These are phyloP conservation scores for Colletotrichum tofieldiae DNA, from an alignment of 2,329 filamentous ascomycete genomes.

Conservation along the genomic window DNA sequence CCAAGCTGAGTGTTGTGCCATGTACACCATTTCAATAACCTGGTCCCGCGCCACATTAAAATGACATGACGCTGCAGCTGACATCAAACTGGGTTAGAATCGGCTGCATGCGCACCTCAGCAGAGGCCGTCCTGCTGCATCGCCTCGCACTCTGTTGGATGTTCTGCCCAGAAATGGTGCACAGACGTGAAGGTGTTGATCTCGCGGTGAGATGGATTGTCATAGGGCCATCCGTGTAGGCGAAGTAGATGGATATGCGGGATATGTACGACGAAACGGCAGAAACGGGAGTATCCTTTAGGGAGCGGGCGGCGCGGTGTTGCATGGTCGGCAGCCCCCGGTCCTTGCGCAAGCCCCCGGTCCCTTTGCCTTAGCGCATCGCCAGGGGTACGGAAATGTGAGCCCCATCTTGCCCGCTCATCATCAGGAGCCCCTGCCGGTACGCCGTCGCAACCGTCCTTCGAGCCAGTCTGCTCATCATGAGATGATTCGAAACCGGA, in stretches of 20 bases:
- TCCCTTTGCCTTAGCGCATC: conserved; percentile 32
- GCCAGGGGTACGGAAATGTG: conserved; percentile 13
- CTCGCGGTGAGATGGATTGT: conserved; percentile 25
- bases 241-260: conserved; percentile 39
- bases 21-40: conserved; percentile 5
- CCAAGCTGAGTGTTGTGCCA: conserved; percentile 30
- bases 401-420: conserved; percentile 7
- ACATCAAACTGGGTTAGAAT: conserved; percentile 34
- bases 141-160: conserved; percentile 14
- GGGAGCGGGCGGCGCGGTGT: conserved; percentile 43
- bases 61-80: conserved; percentile 37
- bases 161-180: conserved; percentile 11
- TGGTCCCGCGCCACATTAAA: conserved; percentile 20
- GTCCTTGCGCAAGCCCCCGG: conserved; percentile 38
- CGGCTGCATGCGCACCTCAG: conserved; percentile 14
- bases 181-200: conserved; percentile 23
- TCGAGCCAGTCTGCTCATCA: conserved; percentile 14
- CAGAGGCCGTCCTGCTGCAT: conserved; percentile 21
- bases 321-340: conserved; percentile 41
- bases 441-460: conserved; percentile 18
- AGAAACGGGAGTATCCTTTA: conserved; percentile 45
- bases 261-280: conserved; percentile 41
- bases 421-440: conserved; percentile 9
- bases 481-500: conserved; percentile 20
- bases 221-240: conserved; percentile 32